Evolutionary conservation across 2,329 filamentous ascomycete species (phyloP).

Genomic region (Elsinoe ampelina): DNA sequence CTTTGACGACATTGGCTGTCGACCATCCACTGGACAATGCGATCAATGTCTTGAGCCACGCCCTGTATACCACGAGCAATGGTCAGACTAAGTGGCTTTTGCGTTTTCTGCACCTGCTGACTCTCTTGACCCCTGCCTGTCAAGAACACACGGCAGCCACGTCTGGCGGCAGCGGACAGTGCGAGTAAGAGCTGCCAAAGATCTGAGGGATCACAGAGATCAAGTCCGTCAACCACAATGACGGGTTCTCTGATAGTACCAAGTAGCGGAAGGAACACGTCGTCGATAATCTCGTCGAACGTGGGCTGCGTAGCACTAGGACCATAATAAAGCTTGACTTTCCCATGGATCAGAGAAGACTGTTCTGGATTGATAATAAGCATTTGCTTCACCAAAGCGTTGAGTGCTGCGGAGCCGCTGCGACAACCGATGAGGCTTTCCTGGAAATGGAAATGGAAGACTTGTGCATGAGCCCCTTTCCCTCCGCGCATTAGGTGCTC

Average conservation of each 20-base stretch:
- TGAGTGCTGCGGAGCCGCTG: neutral
- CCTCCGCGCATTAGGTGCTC: neutral
- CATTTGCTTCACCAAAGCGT: neutral
- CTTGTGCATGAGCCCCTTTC: neutral
- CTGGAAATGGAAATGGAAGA: neutral
- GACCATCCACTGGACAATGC: no score
- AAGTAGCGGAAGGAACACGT: neutral
- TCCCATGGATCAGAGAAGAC: no score
- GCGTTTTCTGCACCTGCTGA: no score
- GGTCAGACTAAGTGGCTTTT: no score
- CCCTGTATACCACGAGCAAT: no score
- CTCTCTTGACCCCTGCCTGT: no score
- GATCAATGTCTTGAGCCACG: no score
- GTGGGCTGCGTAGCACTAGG: neutral
- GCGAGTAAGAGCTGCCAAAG: no score
- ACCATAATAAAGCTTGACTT: neutral
- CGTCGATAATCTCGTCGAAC: neutral
- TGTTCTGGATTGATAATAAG: neutral
- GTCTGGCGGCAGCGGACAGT: no score
- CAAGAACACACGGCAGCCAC: no score
- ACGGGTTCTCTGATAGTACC: neutral
- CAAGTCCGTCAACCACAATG: slow-evolving; percentile 13
- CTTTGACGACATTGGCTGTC: no score
- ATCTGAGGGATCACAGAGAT: neutral
- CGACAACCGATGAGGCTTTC: no score